A percentile compares a stretch with the other conserved stretches of the same genome.
Evolutionary conservation across 805 yeast species (phyloP).

Genomic region (Suhomyces vadensis): DNA sequence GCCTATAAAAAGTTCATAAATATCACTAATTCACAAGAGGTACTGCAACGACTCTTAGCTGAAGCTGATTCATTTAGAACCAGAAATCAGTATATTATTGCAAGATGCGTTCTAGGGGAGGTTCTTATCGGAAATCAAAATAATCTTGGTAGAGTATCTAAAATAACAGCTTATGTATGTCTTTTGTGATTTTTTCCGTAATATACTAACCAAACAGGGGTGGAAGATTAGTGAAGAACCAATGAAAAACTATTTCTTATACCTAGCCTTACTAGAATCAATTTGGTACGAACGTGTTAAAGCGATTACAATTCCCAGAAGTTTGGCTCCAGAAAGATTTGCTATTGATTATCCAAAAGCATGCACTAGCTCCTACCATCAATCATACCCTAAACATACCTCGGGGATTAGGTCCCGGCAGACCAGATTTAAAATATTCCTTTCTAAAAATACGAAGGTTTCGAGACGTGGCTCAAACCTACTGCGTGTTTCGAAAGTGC

Average conservation of each 20-base stretch:
- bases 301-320: neutral
- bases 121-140: slow-evolving; percentile 10
- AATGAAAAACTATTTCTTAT: slow-evolving; percentile 18
- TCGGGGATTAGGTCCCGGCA: neutral
- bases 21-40: neutral
- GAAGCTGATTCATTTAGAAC: slow-evolving; percentile 7
- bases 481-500: neutral
- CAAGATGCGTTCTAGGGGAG: slow-evolving; percentile 18
- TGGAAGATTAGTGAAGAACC: slow-evolving; percentile 17
- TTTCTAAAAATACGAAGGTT: neutral
- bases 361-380: neutral
- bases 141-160: slow-evolving; percentile 15
- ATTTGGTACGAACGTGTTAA: slow-evolving; percentile 5
- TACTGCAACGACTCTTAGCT: neutral
- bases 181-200: too few relatives aligned
- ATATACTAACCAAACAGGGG: slow-evolving; percentile 17
- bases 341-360: neutral
- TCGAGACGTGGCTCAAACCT: neutral
- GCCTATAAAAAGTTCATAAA: neutral
- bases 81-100: slow-evolving; percentile 23
- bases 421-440: neutral
- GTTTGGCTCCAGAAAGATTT: neutral
- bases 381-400: neutral
- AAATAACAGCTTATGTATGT: slow-evolving; percentile 10
- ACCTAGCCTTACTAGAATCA: slow-evolving; percentile 14